Base-by-base conservation (phyloP, 2,329 filamentous ascomycete genomes). In the Colletotrichum viniferum region DNA sequence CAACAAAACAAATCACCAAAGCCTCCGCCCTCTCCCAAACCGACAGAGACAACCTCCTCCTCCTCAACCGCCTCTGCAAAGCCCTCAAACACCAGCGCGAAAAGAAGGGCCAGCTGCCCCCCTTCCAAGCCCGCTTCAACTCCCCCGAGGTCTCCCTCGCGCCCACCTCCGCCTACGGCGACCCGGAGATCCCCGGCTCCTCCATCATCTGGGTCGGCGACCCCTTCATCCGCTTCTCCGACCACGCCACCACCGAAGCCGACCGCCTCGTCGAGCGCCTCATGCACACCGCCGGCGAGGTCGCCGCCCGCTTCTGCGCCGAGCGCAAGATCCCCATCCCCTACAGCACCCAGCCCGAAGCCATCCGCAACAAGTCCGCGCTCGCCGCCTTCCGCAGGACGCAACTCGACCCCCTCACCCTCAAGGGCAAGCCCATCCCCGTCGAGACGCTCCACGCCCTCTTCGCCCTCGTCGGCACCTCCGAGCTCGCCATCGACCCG, bases 271-370 rank as follows among this genome's bases (percentile, higher is more conserved):
- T 91, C 52, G 83, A 84, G 72, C 85, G 86, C 71, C 78, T 87
- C 28, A 94, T 94, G 92, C 86, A 90, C 48, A 85, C 93, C 5
- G 92, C 91, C 14, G 91, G 91, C 69, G 88, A 93, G 79, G 84
- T 92, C 30, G 91, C 90, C 48, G 92, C 91, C 24, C 85, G 85
- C 34, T 94, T 91, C 90, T 93, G 91, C 79, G 80, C 86, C 62
- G 86, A 88, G 26, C 89, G 92, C 65, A 84, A 85, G 24, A 89
- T 94, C 67, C 89, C 91, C 43, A 86, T 92, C 32, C 90, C 92
- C 9, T 94, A 90, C 82, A 90, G 89, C 72, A 85, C 86, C 36
- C 88, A 91, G 78, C 83, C 85, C 24, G 86, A 85, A 56, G 86
- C 77, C 65, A 80, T 70, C 78, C 81, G 75, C 83, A 89, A 82